Percentiles rank a stretch among this genome's conserved stretches.
These are phyloP conservation scores for Stereum hirsutum DNA, from an alignment of 1,284 basidiomycete genomes.

Conservation along the genomic window DNA sequence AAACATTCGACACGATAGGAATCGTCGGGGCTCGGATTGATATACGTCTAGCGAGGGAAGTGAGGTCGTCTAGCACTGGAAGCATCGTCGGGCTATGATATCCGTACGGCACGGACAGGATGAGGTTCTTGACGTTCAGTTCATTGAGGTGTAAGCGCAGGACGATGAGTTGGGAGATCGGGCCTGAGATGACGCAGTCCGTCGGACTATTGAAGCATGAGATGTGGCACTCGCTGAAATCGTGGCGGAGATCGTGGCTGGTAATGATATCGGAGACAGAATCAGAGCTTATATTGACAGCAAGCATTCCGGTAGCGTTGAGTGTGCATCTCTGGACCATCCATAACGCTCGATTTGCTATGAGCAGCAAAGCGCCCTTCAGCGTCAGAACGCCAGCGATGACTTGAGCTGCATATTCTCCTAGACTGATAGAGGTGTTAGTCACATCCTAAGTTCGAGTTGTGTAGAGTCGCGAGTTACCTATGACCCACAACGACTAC, in stretches of 20 bases:
- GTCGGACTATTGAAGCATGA: conserved; percentile 54
- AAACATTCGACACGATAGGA: conserved; percentile 50
- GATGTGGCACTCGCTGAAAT: conserved; percentile 35
- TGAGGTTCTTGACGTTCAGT: conserved; percentile 26
- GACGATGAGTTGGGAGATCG: conserved; percentile 27
- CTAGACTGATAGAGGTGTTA: conserved; percentile 33
- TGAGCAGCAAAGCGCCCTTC: conserved; percentile 45
- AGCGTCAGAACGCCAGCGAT: conserved; percentile 44
- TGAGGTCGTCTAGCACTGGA: conserved; percentile 40
- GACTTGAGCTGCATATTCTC: conserved; percentile 63
- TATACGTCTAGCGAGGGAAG: conserved; percentile 25
- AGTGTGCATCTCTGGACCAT: conserved; percentile 39
- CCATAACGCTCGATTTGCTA: conserved; percentile 46
- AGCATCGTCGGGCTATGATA: conserved; percentile 58
- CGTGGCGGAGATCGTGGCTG: conserved; percentile 15
- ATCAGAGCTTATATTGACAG: conserved; percentile 31
- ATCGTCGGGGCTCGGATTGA: conserved; percentile 36
- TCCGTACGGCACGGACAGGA: conserved; percentile 48
- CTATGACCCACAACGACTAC: conserved; percentile 56
- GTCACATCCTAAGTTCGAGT: background rate
- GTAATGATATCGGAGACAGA: conserved; percentile 27
- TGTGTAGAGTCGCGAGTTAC: conserved; percentile 23
- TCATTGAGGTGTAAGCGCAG: conserved; percentile 34
- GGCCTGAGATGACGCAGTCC: conserved; percentile 51
- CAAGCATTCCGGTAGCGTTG: conserved; percentile 48